Evolutionary conservation across 257 asterid genomes (phyloP).

Genomic region (Cruciata laevipes): DNA sequence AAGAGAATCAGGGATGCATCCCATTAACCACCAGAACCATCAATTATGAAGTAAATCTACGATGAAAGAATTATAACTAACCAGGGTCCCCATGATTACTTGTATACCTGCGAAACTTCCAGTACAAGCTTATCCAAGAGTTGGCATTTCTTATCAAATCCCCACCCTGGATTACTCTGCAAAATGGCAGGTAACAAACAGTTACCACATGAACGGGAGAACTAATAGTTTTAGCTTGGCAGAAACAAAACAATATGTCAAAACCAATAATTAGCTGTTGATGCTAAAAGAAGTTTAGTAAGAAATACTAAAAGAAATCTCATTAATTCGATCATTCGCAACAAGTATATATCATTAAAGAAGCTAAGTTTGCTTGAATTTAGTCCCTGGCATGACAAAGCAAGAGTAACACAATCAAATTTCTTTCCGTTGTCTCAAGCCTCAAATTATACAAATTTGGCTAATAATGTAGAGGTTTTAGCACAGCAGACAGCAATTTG

Average conservation of each 20-base stretch:
- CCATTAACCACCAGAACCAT: background rate
- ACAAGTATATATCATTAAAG: background rate
- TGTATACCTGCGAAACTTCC: constrained; percentile 63
- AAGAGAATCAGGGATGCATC: background rate
- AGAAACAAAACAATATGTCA: no score
- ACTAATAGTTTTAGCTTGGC: background rate
- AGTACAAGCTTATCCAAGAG: constrained; percentile 75
- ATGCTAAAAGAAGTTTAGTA: background rate
- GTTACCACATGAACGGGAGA: constrained; percentile 1
- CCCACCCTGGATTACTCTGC: constrained; percentile 99
- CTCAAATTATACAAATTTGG: no score
- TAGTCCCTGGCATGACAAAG: background rate
- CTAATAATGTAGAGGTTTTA: no score
- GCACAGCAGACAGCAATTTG: background rate
- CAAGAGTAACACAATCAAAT: background rate
- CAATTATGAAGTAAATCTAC: constrained; percentile 1
- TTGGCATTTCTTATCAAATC: constrained; percentile 79
- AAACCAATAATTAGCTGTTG: background rate
- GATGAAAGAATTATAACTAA: background rate
- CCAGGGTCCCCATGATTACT: constrained; percentile 32
- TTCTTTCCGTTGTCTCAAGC: no score
- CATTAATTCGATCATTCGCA: background rate
- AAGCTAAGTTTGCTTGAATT: background rate
- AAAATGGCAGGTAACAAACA: constrained; percentile 4
- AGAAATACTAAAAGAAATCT: no score